These are phyloP conservation scores for Candida insectorum DNA, from an alignment of 805 yeast species.

Conservation along the genomic window DNA sequence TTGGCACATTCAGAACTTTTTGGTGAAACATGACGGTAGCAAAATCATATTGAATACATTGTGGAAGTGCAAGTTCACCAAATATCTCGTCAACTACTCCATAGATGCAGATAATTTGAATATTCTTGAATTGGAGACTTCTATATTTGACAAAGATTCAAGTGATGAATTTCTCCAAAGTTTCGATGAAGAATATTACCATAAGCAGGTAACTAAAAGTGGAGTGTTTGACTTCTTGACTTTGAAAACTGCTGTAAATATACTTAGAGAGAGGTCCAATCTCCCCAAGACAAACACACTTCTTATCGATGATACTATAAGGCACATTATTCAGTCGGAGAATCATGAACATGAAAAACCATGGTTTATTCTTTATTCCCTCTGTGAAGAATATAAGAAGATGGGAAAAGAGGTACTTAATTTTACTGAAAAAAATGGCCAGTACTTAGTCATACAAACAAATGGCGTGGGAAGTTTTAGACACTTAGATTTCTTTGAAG, in stretches of 20 bases:
- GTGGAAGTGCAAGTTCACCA: constrained; percentile 64
- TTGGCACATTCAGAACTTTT: constrained; percentile 48
- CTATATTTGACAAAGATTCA: constrained; percentile 6
- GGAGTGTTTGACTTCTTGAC: constrained; percentile 47
- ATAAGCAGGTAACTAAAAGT: constrained; percentile 46
- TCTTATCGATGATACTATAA: constrained; percentile 23
- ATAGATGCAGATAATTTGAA: constrained; percentile 9
- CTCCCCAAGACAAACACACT: constrained; percentile 1
- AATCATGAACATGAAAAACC: constrained; percentile 22
- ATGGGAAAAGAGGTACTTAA: constrained; percentile 59
- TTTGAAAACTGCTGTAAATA: constrained; percentile 49
- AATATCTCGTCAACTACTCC: constrained; percentile 34
- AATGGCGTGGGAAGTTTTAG: constrained; percentile 32
- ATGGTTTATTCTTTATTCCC: constrained; percentile 66
- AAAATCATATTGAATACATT: constrained; percentile 25
- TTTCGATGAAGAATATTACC: constrained; percentile 36
- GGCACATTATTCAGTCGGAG: constrained; percentile 13
- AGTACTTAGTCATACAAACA: constrained; percentile 22
- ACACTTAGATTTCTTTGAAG: constrained; percentile 31
- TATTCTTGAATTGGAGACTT: not conserved
- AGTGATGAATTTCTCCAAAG: constrained; percentile 20
- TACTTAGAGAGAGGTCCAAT: constrained; percentile 42
- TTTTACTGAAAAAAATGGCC: constrained; percentile 23
- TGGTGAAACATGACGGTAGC: constrained; percentile 2
- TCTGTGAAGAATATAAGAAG: constrained; percentile 69